Evolutionary conservation across 768 basidiomycete species (phyloP).

Genomic region (Tylopilus sp.): DNA sequence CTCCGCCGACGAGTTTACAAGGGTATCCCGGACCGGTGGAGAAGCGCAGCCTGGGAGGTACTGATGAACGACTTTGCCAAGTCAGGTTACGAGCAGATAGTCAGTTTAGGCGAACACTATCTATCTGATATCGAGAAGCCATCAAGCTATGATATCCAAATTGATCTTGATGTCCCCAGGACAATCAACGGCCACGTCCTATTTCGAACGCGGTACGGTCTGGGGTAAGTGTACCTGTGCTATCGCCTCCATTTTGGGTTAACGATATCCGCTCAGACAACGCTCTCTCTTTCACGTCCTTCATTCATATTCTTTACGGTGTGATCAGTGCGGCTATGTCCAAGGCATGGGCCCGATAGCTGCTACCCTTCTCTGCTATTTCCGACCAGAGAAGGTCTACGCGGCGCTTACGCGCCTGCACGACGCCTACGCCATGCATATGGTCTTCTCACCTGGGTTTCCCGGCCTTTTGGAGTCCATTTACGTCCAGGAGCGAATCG

Average conservation of each 20-base stretch:
- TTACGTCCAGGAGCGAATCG: constrained; percentile 90
- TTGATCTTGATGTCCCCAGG: constrained; percentile 95
- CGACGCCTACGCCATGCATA: constrained; percentile 82
- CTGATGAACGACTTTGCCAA: constrained; percentile 58
- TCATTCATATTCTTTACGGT: constrained; percentile 86
- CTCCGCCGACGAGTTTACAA: constrained; percentile 81
- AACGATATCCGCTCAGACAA: constrained; percentile 54
- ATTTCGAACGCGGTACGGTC: constrained; percentile 94
- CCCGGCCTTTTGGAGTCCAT: constrained; percentile 95
- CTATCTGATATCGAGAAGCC: constrained; percentile 69
- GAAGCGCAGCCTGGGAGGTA: constrained; percentile 87
- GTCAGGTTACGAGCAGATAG: constrained; percentile 44
- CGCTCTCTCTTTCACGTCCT: constrained; percentile 93
- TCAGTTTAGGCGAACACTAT: constrained; percentile 47
- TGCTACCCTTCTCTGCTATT: constrained; percentile 90
- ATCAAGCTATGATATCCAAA: constrained; percentile 91
- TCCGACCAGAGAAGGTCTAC: constrained; percentile 86
- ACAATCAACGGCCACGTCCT: constrained; percentile 94
- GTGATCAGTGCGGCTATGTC: constrained; percentile 87
- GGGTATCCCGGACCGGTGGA: constrained; percentile 96
- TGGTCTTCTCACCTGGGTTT: constrained; percentile 90
- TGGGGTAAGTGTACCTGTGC: constrained; percentile 61
- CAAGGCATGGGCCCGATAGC: constrained; percentile 99
- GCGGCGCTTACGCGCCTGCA: constrained; percentile 84
- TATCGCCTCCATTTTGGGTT: constrained; percentile 6